phyloP scores from a whole-genome alignment of 2,329 filamentous ascomycete species.

The Apiospora pterosperma region DNA sequence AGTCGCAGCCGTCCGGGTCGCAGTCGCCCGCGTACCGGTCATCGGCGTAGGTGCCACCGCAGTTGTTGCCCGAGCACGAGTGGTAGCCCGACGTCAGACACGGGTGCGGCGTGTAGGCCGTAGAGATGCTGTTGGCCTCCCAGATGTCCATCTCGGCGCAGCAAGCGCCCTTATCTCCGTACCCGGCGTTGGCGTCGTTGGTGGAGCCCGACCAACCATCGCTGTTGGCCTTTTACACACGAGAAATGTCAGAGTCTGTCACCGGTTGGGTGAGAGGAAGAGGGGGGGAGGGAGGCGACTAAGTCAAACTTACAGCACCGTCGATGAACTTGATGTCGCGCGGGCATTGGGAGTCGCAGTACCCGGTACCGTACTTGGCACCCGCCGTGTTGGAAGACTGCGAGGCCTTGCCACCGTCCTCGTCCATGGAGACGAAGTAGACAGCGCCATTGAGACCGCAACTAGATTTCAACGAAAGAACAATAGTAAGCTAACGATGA shows the following conservation, averaged over 20 bases:
- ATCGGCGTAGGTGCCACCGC: slow-evolving; percentile 43
- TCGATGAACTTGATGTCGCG: slow-evolving; percentile 50
- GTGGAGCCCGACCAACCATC: slow-evolving; percentile 42
- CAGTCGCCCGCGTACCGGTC: slow-evolving; percentile 56
- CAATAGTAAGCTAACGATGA: not conserved
- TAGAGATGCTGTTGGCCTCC: slow-evolving; percentile 58
- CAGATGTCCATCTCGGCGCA: slow-evolving; percentile 60
- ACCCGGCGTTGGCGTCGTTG: slow-evolving; percentile 47
- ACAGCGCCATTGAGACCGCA: slow-evolving; percentile 63
- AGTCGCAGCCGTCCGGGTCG: slow-evolving; percentile 64
- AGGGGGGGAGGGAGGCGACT: not conserved
- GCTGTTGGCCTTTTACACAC: slow-evolving; percentile 41
- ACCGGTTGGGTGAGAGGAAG: not conserved
- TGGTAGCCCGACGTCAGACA: slow-evolving; percentile 45
- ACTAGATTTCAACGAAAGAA: slow-evolving; percentile 5
- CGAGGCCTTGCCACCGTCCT: slow-evolving; percentile 45
- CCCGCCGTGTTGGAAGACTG: slow-evolving; percentile 41
- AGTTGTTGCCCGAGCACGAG: slow-evolving; percentile 42
- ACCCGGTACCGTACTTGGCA: slow-evolving; percentile 55
- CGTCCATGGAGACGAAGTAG: slow-evolving; percentile 54
- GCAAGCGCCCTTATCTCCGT: slow-evolving; percentile 47
- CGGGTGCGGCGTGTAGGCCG: slow-evolving; percentile 58
- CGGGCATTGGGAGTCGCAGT: slow-evolving; percentile 48
- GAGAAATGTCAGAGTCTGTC: not conserved
- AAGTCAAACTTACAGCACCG: slow-evolving; percentile 30